phyloP scores from a whole-genome alignment of 2,329 filamentous ascomycete species.

The Claviceps digitariae region DNA sequence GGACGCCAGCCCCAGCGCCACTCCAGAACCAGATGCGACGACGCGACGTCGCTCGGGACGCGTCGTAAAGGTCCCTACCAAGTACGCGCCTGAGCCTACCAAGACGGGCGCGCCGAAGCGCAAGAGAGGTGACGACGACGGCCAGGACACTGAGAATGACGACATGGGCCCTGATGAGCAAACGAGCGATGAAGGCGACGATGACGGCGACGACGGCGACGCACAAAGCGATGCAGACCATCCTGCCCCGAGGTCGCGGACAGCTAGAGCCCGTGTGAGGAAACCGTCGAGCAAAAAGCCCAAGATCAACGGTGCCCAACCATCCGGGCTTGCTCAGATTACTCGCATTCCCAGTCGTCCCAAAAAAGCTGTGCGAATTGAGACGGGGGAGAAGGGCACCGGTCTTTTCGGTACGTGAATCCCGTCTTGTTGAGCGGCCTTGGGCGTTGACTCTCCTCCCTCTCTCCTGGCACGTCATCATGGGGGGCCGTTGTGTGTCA shows the following conservation, averaged over 20 bases:
- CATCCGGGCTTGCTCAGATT: slow-evolving; percentile 21
- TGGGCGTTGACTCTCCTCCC: neutral
- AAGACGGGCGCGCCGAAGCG: slow-evolving; percentile 36
- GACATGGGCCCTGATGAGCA: slow-evolving; percentile 33
- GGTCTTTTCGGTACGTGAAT: slow-evolving; percentile 39
- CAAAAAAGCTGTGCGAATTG: slow-evolving; percentile 42
- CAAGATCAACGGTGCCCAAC: slow-evolving; percentile 44
- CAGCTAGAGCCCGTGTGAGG: slow-evolving; percentile 31
- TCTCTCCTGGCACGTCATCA: neutral
- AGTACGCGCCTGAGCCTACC: slow-evolving; percentile 39
- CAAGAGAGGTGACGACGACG: slow-evolving; percentile 39
- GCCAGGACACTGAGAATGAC: slow-evolving; percentile 35
- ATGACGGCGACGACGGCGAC: slow-evolving; percentile 20
- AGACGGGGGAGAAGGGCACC: slow-evolving; percentile 36
- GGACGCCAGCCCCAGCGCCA: slow-evolving; percentile 8
- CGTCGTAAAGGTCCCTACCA: slow-evolving; percentile 46
- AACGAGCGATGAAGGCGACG: slow-evolving; percentile 24
- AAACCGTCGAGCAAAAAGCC: slow-evolving; percentile 51
- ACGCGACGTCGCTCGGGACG: slow-evolving; percentile 55
- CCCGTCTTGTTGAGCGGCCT: neutral
- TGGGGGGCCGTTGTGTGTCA: too few relatives aligned
- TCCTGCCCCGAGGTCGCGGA: slow-evolving; percentile 22
- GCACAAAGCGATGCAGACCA: slow-evolving; percentile 33
- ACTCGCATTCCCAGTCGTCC: slow-evolving; percentile 36
- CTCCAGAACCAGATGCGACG: slow-evolving; percentile 33